phyloP scores from a whole-genome alignment of 225 moss, liverwort and hornwort species.

The Sphagnum tenellum region DNA sequence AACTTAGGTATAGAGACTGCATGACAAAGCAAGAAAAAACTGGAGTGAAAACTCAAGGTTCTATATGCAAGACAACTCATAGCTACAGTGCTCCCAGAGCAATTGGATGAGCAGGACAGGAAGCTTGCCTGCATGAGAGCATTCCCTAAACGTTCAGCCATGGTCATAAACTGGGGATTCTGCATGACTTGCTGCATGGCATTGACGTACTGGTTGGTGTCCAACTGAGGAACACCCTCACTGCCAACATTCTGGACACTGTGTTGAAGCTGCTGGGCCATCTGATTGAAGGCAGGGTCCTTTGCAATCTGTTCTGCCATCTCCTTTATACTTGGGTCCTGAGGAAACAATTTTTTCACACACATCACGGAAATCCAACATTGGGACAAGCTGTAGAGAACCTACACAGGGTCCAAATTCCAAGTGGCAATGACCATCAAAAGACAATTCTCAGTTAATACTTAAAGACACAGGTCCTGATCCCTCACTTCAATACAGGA shows the following conservation, averaged over 20 bases:
- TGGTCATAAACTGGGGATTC: conserved; percentile 98
- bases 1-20: too few relatives aligned
- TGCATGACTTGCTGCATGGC: conserved; percentile 99
- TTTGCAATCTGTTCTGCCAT: conserved; percentile 99
- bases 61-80: neutral
- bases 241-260: conserved; percentile 76
- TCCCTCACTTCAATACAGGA: too few relatives aligned
- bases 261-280: conserved; percentile 92
- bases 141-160: conserved; percentile 97
- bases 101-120: neutral
- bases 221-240: conserved; percentile 77
- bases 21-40: too few relatives aligned
- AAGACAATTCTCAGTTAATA: neutral
- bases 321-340: conserved; percentile 99
- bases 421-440: neutral
- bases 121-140: conserved; percentile 90
- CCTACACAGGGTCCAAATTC: neutral
- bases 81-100: neutral
- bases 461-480: neutral
- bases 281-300: conserved; percentile 96
- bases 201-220: conserved; percentile 81
- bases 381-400: neutral
- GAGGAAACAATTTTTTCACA: conserved; percentile 1
- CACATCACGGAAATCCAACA: neutral
- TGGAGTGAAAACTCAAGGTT: too few relatives aligned